Evolutionary conservation across 257 asterid genomes (phyloP).

Genomic region (Marsdenia floribunda): DNA sequence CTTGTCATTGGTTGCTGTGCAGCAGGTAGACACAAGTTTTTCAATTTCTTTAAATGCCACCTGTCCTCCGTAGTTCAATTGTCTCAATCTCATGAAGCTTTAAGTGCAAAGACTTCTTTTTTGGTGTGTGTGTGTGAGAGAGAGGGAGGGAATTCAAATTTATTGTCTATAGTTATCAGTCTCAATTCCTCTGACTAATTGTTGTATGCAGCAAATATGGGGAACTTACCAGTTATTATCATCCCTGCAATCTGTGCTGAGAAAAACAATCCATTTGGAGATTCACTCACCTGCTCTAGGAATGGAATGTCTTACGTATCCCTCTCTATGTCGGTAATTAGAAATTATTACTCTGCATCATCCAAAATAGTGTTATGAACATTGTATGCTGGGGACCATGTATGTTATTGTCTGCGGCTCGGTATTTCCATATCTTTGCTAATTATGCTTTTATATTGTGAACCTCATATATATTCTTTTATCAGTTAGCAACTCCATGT

Average conservation of each 20-base stretch:
- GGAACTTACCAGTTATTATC: constrained; percentile 40
- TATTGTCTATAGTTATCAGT: background rate
- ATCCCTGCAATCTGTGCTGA: constrained; percentile 40
- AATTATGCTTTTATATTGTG: background rate
- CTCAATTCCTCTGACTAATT: background rate
- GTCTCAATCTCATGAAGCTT: background rate
- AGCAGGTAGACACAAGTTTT: constrained; percentile 21
- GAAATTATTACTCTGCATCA: background rate
- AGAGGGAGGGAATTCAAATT: background rate
- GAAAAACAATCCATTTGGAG: constrained; percentile 41
- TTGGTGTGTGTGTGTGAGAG: background rate
- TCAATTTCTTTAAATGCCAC: background rate
- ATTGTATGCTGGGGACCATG: background rate
- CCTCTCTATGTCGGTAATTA: constrained; percentile 37
- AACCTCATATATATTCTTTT: background rate
- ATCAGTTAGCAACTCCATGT: background rate
- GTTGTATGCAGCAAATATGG: constrained; percentile 30
- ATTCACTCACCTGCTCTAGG: constrained; percentile 25
- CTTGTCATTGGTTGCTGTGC: constrained; percentile 41
- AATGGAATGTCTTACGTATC: constrained; percentile 42
- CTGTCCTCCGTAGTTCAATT: background rate
- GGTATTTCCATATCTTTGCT: background rate
- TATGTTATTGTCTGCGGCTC: background rate
- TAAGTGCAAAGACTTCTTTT: background rate
- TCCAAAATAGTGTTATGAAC: background rate